These are phyloP conservation scores for Sordariomycetes sp. DNA, from an alignment of 2,329 filamentous ascomycete species.

Conservation along the genomic window DNA sequence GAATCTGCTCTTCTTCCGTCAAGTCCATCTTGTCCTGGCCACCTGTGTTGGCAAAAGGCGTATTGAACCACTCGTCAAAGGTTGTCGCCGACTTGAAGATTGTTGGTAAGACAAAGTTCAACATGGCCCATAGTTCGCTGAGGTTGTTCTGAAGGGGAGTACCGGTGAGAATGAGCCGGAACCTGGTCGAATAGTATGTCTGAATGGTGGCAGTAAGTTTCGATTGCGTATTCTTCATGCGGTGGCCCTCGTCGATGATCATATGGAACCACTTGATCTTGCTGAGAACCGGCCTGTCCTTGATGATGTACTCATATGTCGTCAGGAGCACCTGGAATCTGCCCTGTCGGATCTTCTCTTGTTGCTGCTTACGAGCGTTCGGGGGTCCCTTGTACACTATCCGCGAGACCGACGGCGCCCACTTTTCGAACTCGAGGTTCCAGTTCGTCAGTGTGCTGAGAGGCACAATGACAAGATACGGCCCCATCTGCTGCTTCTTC, in stretches of 20 bases:
- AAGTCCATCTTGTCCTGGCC: slow-evolving; percentile 98
- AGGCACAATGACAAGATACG: slow-evolving; percentile 92
- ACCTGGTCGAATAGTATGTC: slow-evolving; percentile 87
- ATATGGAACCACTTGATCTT: slow-evolving; percentile 99
- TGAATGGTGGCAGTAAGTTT: slow-evolving; percentile 93
- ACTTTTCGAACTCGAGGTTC: slow-evolving; percentile 98
- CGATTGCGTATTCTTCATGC: slow-evolving; percentile 97
- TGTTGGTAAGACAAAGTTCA: slow-evolving; percentile 95
- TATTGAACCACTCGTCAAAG: slow-evolving; percentile 99
- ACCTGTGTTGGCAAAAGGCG: slow-evolving; percentile 95
- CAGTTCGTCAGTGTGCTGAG: slow-evolving; percentile 96
- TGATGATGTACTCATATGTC: slow-evolving; percentile 99
- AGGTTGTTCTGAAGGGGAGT: slow-evolving; percentile 96
- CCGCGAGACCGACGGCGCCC: slow-evolving; percentile 76
- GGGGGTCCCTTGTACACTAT: slow-evolving; percentile 97
- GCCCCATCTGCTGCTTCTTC: slow-evolving; percentile 80
- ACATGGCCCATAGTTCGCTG: slow-evolving; percentile 89
- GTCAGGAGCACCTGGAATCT: slow-evolving; percentile 94
- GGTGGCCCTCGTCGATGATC: slow-evolving; percentile 98
- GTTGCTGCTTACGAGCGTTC: slow-evolving; percentile 73
- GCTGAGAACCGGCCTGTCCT: slow-evolving; percentile 85
- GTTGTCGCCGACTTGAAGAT: slow-evolving; percentile 99
- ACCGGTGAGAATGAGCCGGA: slow-evolving; percentile 92
- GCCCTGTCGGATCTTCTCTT: slow-evolving; percentile 87
- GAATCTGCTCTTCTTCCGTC: slow-evolving; percentile 97